These are phyloP conservation scores for Hygrocybe coccinea DNA, from an alignment of 768 basidiomycete species.

Conservation along the genomic window DNA sequence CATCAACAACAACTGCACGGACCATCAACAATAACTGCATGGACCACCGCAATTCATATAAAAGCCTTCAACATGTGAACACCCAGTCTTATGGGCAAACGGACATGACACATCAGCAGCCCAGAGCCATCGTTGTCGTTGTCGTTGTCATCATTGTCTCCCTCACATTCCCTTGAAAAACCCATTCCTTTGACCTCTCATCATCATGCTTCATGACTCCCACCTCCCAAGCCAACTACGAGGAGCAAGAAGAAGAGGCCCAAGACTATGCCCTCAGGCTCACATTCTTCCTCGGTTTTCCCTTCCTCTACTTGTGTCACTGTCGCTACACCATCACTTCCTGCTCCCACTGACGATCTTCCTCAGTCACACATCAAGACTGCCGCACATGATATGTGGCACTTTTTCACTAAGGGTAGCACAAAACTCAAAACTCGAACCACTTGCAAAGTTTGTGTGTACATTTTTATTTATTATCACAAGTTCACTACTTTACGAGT, in stretches of 20 bases:
- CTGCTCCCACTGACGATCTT: neutral
- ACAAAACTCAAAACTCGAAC: neutral
- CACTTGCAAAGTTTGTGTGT: neutral
- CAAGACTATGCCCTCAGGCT: too few species aligned
- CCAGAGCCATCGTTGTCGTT: neutral
- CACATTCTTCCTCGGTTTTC: too few species aligned
- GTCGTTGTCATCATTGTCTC: neutral
- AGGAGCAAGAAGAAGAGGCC: too few species aligned
- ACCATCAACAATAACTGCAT: neutral
- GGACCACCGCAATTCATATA: neutral
- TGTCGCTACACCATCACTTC: neutral
- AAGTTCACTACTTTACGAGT: neutral
- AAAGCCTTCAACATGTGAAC: neutral
- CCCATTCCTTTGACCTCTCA: neutral
- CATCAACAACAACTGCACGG: neutral
- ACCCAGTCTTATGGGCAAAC: neutral
- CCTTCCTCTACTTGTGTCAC: neutral
- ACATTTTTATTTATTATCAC: neutral
- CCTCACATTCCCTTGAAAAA: neutral
- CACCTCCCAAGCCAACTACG: too few species aligned
- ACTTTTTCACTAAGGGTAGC: slow-evolving; percentile 1
- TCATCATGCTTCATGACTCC: too few species aligned
- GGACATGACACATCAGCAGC: neutral
- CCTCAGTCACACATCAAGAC: neutral
- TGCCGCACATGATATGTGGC: neutral